phyloP scores from a whole-genome alignment of 768 basidiomycete species.

The Tubosaeta sp. region DNA sequence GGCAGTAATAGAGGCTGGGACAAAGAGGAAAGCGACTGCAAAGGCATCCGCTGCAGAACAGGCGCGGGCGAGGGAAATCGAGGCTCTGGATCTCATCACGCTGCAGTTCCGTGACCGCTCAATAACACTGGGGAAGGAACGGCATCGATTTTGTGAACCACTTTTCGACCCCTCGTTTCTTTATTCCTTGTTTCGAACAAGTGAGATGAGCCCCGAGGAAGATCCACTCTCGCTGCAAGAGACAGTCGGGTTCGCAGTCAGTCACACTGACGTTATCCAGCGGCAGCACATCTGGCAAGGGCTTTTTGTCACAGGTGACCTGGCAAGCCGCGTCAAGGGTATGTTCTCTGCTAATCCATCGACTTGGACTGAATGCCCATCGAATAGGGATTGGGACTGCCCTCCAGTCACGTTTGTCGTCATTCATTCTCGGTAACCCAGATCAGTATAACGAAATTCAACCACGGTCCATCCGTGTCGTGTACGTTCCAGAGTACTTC shows the following conservation, averaged over 20 bases:
- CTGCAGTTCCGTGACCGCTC: constrained; percentile 67
- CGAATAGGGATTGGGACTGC: constrained; percentile 57
- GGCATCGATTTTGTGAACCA: constrained; percentile 89
- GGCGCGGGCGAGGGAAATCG: constrained; percentile 77
- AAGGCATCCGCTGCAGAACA: constrained; percentile 76
- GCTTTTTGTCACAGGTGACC: constrained; percentile 75
- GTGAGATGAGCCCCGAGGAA: constrained; percentile 21
- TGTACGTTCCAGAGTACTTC: constrained; percentile 84
- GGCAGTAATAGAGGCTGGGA: constrained; percentile 80
- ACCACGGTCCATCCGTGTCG: constrained; percentile 55
- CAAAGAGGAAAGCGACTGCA: constrained; percentile 70
- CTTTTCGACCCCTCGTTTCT: constrained; percentile 72
- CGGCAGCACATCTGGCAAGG: constrained; percentile 75
- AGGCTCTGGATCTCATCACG: constrained; percentile 77
- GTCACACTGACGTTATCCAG: constrained; percentile 56
- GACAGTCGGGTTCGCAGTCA: constrained; percentile 60
- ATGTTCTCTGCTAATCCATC: constrained; percentile 6
- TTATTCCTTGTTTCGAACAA: constrained; percentile 29
- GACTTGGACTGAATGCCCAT: neutral
- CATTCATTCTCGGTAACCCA: constrained; percentile 55
- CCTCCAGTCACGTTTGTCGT: constrained; percentile 64
- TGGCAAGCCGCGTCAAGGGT: constrained; percentile 73
- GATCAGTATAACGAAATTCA: constrained; percentile 72
- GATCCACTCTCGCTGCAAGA: constrained; percentile 53
- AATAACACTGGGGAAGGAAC: constrained; percentile 78